Evolutionary conservation across 495 filamentous ascomycete species (phyloP), one percentile per base, ranked within the genome.

Genomic region (Haplographium delicatum): DNA sequence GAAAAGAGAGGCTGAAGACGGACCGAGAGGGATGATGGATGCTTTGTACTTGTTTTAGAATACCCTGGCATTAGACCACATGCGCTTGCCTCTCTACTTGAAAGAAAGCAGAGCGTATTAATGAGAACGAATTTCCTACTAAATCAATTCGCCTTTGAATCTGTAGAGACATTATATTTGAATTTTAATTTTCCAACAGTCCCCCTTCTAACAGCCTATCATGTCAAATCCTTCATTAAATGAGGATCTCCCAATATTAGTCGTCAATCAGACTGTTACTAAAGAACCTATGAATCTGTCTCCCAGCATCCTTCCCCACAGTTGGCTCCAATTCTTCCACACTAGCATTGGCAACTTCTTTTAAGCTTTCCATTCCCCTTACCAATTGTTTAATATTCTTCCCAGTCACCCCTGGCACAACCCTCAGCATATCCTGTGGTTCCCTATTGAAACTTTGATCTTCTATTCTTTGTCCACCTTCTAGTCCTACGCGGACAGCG

Each of bases 321-420:
- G 91, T 50, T 20, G 72, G 71, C 44, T 79, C 71, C 42, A 98
- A 63, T 51, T 91, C 85, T 23, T 80, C 80, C 42, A 84, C 75
- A 33, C 72, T 75, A 81, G 95, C 86, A 71, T 97, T 98, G 15
- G 88, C 89, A 54, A 97, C 73, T 54, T 91, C 89, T 28, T 71
- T 72, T 41, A 98, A 74, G 69, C 82, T 94, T 35, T 82, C 84
- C 47, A 84, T 80, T 61, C 89, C 80, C 8, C 87, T 54, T 20
- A 83, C 80, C 28, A 98, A 53, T 44, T 78, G 78, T 54, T 78
- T 76, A 18, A 91, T 68, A 49, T 85, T 89, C 63, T 86, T 83
- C 0, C 79, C 79, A 38, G 80, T 91, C n/a, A 97, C 79, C 0
- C 94, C 93, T 0, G 93, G 94, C 2, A 97, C 82, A 4, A 78